Conservation (phyloP, 2,329 filamentous ascomycete genomes). For the Graphilbum fragrans region DNA sequence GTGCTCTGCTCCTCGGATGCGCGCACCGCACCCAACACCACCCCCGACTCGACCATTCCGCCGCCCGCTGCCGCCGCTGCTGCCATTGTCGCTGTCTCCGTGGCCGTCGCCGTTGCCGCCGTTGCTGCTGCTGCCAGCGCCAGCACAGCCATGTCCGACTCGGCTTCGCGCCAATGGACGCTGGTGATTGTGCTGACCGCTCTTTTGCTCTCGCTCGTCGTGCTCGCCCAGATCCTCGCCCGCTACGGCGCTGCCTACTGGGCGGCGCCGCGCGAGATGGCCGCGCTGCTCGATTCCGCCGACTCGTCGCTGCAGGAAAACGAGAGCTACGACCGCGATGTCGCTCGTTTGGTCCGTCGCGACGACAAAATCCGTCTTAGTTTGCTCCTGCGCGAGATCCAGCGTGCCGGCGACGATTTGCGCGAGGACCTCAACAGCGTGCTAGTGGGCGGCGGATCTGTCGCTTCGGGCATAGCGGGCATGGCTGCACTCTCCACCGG, state of each 20-base stretch:
- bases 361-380: conserved; percentile 51
- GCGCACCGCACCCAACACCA: too few species aligned
- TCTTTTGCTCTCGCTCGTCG: conserved; percentile 40
- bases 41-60: too few species aligned
- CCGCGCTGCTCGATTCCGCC: conserved; percentile 44
- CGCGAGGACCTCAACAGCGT: conserved; percentile 45
- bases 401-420: conserved; percentile 46
- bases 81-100: background rate
- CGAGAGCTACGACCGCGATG: conserved; percentile 50
- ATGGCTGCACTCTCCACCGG: too few species aligned
- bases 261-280: conserved; percentile 44
- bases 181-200: conserved; percentile 46
- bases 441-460: conserved; percentile 28
- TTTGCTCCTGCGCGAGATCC: conserved; percentile 48
- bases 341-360: conserved; percentile 42
- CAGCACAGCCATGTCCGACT: conserved; percentile 31
- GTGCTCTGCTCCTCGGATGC: too few species aligned
- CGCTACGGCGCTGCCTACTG: conserved; percentile 44
- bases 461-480: too few species aligned
- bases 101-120: background rate
- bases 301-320: conserved; percentile 53
- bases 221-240: conserved; percentile 38
- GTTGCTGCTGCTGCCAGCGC: conserved; percentile 5
- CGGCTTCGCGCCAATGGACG: conserved; percentile 41
- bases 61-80: background rate